A percentile compares a stretch with the other conserved stretches of the same genome.
These are phyloP conservation scores for Leishmania aethiopica DNA, from an alignment of 208 protist species.

Conservation along the genomic window DNA sequence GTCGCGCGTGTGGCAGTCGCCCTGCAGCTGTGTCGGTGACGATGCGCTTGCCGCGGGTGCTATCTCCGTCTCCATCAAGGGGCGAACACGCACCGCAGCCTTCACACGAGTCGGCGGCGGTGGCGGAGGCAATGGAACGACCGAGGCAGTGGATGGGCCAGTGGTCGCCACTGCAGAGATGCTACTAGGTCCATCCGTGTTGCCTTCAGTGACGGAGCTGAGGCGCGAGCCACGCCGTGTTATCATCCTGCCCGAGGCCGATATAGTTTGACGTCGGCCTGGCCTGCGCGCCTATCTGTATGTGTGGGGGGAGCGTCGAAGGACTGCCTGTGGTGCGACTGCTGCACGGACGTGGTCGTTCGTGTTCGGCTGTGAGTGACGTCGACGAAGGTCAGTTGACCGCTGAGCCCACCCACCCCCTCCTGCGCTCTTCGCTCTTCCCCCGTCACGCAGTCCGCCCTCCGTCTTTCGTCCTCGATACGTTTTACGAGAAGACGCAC, in stretches of 20 bases:
- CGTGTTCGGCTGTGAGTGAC: not conserved
- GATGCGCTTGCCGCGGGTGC: not conserved
- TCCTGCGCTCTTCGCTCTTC: not conserved
- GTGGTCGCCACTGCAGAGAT: not conserved
- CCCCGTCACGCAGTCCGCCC: not conserved
- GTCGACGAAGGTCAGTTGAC: not conserved
- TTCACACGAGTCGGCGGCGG: slow-evolving; percentile 8
- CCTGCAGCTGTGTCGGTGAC: not conserved
- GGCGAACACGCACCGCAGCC: slow-evolving; percentile 31
- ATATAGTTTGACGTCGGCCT: not conserved
- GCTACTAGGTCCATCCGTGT: not conserved
- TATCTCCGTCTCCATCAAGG: slow-evolving; percentile 17
- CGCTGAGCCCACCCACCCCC: not conserved
- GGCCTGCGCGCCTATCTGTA: not conserved
- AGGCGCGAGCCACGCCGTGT: not conserved
- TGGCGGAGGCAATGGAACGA: not conserved
- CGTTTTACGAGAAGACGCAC: not conserved
- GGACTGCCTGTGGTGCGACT: not conserved
- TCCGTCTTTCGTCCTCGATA: not conserved
- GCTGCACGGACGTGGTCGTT: not conserved
- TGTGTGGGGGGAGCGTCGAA: not conserved
- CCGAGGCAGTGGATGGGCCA: not conserved
- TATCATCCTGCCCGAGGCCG: not conserved
- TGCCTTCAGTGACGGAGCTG: not conserved
- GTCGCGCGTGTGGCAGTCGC: not conserved